Conservation (phyloP, 495 filamentous ascomycete species). For the Aspergillus steynii region DNA sequence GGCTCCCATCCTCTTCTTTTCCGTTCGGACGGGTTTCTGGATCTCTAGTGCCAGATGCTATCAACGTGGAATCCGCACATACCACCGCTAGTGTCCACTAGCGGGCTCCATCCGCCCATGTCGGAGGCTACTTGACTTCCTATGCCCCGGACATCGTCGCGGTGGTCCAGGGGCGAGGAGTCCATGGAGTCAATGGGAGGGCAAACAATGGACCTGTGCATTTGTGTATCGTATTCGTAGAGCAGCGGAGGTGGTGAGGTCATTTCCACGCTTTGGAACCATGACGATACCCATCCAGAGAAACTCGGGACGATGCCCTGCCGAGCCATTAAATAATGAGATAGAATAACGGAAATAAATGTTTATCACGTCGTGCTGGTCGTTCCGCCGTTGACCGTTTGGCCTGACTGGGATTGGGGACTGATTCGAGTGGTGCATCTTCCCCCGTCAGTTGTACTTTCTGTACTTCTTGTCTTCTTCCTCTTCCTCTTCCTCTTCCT, state of each 20-base stretch:
- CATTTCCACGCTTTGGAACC: neutral
- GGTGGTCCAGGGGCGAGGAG: no score
- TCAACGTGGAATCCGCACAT: conserved; percentile 11
- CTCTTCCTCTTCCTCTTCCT: neutral
- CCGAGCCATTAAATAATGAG: neutral
- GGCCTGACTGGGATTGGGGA: neutral
- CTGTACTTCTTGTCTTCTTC: neutral
- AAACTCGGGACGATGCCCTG: neutral
- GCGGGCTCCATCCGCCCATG: conserved; percentile 9
- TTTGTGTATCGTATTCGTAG: no score
- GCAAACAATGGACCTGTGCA: no score
- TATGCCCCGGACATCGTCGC: neutral
- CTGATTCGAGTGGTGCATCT: neutral
- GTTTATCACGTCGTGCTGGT: neutral
- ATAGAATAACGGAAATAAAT: neutral
- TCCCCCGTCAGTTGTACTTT: neutral
- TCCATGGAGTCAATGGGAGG: no score
- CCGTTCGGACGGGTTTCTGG: neutral
- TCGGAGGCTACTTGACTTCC: conserved; percentile 1
- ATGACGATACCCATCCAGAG: neutral
- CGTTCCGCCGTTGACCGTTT: no score
- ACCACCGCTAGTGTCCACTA: conserved; percentile 13
- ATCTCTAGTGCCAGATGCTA: neutral
- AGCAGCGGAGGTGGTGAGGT: neutral
- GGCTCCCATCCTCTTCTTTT: conserved; percentile 1